A percentile compares a stretch with the other conserved stretches of the same genome.
phyloP scores from a whole-genome alignment of 2,329 filamentous ascomycete species.

The Tolypocladium pustulatum region DNA sequence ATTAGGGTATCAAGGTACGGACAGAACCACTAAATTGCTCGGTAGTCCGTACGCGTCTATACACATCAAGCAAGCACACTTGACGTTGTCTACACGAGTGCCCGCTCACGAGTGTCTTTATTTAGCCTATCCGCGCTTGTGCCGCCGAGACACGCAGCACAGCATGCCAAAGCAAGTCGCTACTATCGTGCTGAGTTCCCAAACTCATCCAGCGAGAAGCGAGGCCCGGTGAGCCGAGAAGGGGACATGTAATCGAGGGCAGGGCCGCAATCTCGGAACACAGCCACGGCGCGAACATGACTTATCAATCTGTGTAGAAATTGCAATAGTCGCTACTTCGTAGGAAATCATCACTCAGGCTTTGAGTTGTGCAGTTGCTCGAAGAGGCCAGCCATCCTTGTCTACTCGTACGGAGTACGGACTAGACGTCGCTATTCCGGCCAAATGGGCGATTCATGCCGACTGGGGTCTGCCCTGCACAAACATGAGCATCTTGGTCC shows the following conservation, averaged over 20 bases:
- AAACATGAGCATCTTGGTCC: neutral
- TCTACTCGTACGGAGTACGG: neutral
- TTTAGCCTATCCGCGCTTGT: neutral
- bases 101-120: neutral
- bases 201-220: neutral
- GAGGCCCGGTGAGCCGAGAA: neutral
- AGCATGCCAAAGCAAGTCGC: neutral
- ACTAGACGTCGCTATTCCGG: neutral
- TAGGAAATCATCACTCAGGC: neutral
- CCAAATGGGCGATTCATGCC: constrained; percentile 2
- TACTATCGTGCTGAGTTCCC: neutral
- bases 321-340: neutral
- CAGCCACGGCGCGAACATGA: neutral
- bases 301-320: neutral
- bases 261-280: neutral
- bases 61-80: too few relatives aligned
- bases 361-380: neutral
- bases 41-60: too few relatives aligned
- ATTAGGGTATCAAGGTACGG: neutral
- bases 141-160: neutral
- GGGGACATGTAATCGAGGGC: neutral
- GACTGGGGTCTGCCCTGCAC: constrained; percentile 1
- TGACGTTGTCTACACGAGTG: neutral
- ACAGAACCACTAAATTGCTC: too few relatives aligned
- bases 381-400: neutral